Conservation (phyloP, 768 basidiomycete species). For the Leccinum rimulosum region DNA sequence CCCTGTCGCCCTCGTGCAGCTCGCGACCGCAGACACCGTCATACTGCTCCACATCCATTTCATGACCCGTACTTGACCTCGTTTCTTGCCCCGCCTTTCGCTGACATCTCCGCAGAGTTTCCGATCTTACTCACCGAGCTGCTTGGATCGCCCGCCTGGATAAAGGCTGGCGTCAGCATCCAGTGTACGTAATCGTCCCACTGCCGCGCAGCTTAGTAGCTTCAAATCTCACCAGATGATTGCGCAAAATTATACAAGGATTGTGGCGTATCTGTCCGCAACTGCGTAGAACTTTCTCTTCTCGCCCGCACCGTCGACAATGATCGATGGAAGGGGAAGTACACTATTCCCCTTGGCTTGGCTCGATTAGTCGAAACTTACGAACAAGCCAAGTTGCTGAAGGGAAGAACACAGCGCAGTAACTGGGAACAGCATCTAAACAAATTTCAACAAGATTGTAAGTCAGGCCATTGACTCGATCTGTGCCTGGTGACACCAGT, state of each 20-base stretch:
- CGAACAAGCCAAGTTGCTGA: constrained; percentile 47
- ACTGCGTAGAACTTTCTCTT: constrained; percentile 66
- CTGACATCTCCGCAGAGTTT: constrained; percentile 41
- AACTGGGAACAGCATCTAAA: constrained; percentile 64
- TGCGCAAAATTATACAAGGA: constrained; percentile 59
- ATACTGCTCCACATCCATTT: constrained; percentile 63
- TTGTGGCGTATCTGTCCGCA: constrained; percentile 40
- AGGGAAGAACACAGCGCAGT: constrained; percentile 60
- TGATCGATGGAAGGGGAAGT: constrained; percentile 68
- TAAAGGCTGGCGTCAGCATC: constrained; percentile 76
- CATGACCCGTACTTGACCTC: constrained; percentile 44
- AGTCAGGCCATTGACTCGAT: constrained; percentile 23
- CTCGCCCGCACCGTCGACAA: constrained; percentile 73
- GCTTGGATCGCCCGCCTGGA: constrained; percentile 49
- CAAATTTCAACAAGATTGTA: constrained; percentile 56
- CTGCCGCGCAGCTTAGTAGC: background rate
- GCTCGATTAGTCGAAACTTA: constrained; percentile 65
- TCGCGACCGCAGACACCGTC: constrained; percentile 54
- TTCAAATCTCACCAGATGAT: constrained; percentile 48
- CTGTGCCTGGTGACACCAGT: background rate
- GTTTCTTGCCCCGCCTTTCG: background rate
- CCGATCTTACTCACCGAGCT: constrained; percentile 50
- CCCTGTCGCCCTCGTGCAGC: constrained; percentile 71
- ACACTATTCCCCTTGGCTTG: constrained; percentile 57
- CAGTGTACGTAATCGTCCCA: constrained; percentile 43